Base-by-base conservation (phyloP, 1,139 yeast species). In the Saccharomycopsis hybrid region DNA sequence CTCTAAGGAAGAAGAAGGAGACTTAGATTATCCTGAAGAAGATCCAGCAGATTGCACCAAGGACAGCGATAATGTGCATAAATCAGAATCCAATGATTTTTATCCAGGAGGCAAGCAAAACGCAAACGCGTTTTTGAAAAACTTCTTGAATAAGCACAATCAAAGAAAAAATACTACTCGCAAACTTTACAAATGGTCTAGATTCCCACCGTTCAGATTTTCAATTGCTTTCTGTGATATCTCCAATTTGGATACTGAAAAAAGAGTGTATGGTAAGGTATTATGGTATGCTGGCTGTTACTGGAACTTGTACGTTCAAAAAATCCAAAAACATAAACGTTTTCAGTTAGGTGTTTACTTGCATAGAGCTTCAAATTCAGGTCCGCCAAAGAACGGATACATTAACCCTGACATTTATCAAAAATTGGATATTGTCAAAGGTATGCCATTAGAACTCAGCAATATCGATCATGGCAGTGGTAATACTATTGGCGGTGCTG, bases 281-380 rank as follows among this genome's bases (percentile, higher is more conserved):
- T 65, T 74, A 43, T 76, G 80, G 78, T 76, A 76, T 56, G 79
- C 79, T 8, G 82, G 82, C 0, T 74, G 80, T 11, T 74, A 71
- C 57, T 77, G 82, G 82, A 75, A 74, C 55, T 60, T 77, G 9
- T 77, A 77, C 57, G 64, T 75, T 37, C 79, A 76, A 53, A 75
- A 73, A 53, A 64, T 63, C 27, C 61, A 65, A 40, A 64, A 67
- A 11, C 60, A 62, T 35, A 72, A 71, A 47, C 67, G 68, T 45
- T 70, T 63, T 54, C 80, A 76, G 55, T 67, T 76, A 57, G 81
- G 81, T 2, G 80, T 76, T 7, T 76, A 76, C 57, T 58, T 76
- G 35, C 80, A 76, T 54, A 61, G 81, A 36, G 78, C 76, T 1
- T 60, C 68, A 7, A 64, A 62, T 46, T 57, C 66, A 1, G 59